Percentiles rank a stretch among this genome's conserved stretches.
These are phyloP conservation scores for Emericellopsis terricola DNA, from an alignment of 495 filamentous ascomycete species.

Conservation along the genomic window DNA sequence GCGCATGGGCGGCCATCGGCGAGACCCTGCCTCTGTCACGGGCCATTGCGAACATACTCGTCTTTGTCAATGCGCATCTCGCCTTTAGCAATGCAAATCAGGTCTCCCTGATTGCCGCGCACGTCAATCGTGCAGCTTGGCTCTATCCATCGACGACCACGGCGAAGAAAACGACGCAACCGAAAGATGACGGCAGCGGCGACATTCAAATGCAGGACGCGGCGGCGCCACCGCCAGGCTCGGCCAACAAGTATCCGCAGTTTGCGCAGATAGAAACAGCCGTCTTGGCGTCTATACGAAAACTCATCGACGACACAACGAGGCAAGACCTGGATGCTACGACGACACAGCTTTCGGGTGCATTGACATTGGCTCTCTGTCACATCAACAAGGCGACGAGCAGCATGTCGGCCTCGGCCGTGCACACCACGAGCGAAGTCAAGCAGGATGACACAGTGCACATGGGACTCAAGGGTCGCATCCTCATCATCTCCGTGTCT, in stretches of 20 bases:
- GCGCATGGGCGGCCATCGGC: conserved; percentile 71
- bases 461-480: conserved; percentile 54
- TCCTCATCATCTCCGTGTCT: conserved; percentile 67
- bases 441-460: conserved; percentile 11
- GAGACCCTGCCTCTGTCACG: conserved; percentile 64
- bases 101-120: conserved; percentile 81
- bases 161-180: conserved; percentile 11
- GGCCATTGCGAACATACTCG: conserved; percentile 74
- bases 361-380: conserved; percentile 71
- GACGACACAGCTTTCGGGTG: conserved; percentile 70
- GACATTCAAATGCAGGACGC: conserved; percentile 29
- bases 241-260: conserved; percentile 82
- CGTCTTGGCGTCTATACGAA: conserved; percentile 49
- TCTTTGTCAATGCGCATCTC: conserved; percentile 93
- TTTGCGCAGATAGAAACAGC: conserved; percentile 72
- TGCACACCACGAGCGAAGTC: conserved; percentile 12
- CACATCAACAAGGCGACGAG: conserved; percentile 55
- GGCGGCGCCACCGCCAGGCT: conserved; percentile 16
- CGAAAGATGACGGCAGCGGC: conserved; percentile 5
- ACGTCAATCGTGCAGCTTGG: conserved; percentile 67
- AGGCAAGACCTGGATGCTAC: conserved; percentile 37
- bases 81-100: conserved; percentile 84
- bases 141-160: conserved; percentile 60
- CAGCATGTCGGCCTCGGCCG: conserved; percentile 12
- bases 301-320: conserved; percentile 48